Conservation (phyloP, 2,329 filamentous ascomycete genomes). For the Cryoendolithus antarcticus region DNA sequence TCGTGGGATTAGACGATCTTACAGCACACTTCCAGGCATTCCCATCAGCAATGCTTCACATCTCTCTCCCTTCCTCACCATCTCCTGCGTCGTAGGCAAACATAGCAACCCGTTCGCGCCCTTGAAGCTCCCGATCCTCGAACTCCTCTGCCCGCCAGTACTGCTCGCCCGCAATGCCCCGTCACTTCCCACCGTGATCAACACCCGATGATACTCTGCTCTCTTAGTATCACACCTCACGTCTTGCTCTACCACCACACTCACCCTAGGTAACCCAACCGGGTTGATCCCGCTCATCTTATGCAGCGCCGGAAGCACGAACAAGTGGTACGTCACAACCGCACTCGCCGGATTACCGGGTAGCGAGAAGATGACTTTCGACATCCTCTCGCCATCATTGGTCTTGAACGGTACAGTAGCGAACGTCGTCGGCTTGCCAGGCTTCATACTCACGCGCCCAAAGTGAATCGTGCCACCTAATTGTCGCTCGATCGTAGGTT, state of each 20-base stretch:
- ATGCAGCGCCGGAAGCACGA: slow-evolving; percentile 79
- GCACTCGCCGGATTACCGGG: slow-evolving; percentile 92
- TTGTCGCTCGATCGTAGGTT: slow-evolving; percentile 83
- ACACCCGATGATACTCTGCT: slow-evolving; percentile 81
- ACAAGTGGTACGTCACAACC: slow-evolving; percentile 84
- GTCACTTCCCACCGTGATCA: slow-evolving; percentile 51
- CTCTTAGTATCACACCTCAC: slow-evolving; percentile 62
- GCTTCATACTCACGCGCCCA: slow-evolving; percentile 93
- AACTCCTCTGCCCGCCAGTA: slow-evolving; percentile 84
- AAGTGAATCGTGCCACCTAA: slow-evolving; percentile 93
- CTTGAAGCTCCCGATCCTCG: slow-evolving; percentile 74
- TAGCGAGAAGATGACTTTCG: slow-evolving; percentile 72
- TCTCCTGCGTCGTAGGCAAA: slow-evolving; percentile 52
- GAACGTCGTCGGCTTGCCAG: slow-evolving; percentile 94
- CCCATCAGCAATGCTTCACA: slow-evolving; percentile 75
- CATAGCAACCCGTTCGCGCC: slow-evolving; percentile 79
- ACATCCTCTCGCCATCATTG: slow-evolving; percentile 40
- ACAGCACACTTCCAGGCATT: slow-evolving; percentile 25
- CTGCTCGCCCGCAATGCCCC: slow-evolving; percentile 62
- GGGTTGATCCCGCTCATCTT: slow-evolving; percentile 57
- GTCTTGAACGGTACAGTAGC: slow-evolving; percentile 63
- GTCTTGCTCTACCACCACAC: slow-evolving; percentile 59
- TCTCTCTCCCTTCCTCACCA: slow-evolving; percentile 54
- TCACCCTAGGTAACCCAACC: slow-evolving; percentile 58
- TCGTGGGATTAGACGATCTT: no score